A percentile compares a stretch with the other conserved stretches of the same genome.
Evolutionary conservation across 2,329 filamentous ascomycete species (phyloP).

Genomic region (Ophiostoma quercus): DNA sequence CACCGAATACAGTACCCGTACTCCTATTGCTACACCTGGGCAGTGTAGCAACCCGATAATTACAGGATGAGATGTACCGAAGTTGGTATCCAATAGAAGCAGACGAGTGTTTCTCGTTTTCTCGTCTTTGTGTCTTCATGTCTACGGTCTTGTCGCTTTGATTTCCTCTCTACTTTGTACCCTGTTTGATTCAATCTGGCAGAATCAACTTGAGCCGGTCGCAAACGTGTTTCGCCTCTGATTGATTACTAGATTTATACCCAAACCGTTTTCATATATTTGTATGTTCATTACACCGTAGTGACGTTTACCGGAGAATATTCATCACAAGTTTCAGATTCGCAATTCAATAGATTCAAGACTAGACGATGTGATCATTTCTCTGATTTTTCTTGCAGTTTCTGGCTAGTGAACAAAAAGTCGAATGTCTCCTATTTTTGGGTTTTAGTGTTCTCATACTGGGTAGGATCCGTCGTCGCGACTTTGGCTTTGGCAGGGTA

Average conservation of each 20-base stretch:
- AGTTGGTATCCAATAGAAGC: not conserved
- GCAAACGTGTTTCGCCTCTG: not conserved
- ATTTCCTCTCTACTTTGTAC: too few species aligned
- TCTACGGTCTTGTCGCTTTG: not conserved
- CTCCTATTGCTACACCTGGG: not conserved
- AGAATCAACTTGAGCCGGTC: not conserved
- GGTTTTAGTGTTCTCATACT: not conserved
- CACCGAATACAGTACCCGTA: not conserved
- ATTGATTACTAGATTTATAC: not conserved
- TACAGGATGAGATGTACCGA: not conserved
- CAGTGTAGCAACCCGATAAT: not conserved
- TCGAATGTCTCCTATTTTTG: not conserved
- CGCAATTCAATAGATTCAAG: not conserved
- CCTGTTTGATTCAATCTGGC: not conserved
- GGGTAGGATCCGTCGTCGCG: conserved; percentile 3
- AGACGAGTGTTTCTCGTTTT: not conserved
- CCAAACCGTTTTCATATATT: not conserved
- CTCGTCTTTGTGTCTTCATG: not conserved
- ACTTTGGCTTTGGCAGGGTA: not conserved
- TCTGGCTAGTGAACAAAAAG: too few species aligned
- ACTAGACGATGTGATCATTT: not conserved
- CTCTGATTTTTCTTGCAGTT: too few species aligned
- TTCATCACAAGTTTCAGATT: not conserved
- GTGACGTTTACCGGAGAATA: not conserved
- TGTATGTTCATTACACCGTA: not conserved